phyloP scores from a whole-genome alignment of 768 basidiomycete genomes.

The Macrolepiota albuminosa region DNA sequence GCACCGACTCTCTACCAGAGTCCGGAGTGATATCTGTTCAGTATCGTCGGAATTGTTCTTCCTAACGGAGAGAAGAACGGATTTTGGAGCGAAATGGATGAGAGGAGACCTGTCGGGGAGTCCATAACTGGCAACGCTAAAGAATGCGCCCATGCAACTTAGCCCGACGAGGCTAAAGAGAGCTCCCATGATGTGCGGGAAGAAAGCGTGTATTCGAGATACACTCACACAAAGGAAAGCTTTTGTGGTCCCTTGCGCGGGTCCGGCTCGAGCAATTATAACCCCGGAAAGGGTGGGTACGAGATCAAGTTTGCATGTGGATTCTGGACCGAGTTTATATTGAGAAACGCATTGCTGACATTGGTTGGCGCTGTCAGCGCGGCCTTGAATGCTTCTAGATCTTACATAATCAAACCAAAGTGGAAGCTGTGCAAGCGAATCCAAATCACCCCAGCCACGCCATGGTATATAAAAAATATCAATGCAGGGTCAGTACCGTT shows the following conservation, averaged over 20 bases:
- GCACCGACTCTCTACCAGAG: conserved; percentile 37
- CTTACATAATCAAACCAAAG: not conserved
- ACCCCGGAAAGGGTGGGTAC: not conserved
- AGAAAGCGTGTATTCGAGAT: not conserved
- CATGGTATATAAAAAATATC: conserved; percentile 36
- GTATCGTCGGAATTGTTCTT: conserved; percentile 24
- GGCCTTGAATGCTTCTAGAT: no score
- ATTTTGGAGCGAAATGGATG: conserved; percentile 36
- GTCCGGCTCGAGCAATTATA: conserved; percentile 3
- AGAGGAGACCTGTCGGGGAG: conserved; percentile 20
- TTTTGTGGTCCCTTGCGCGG: conserved; percentile 9
- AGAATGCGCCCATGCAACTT: conserved; percentile 30
- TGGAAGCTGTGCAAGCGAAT: not conserved
- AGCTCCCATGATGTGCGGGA: conserved; percentile 19
- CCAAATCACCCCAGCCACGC: not conserved
- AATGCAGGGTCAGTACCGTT: conserved; percentile 38
- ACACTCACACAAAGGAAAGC: not conserved
- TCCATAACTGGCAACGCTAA: conserved; percentile 17
- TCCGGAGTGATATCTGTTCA: conserved; percentile 33
- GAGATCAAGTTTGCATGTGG: not conserved
- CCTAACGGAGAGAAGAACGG: conserved; percentile 30
- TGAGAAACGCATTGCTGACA: not conserved
- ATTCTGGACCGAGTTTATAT: not conserved
- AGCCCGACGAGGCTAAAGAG: conserved; percentile 26
- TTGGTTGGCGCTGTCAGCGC: not conserved